Conservation (phyloP, 106 monocot species). For the Apostasia shenzhenica region DNA sequence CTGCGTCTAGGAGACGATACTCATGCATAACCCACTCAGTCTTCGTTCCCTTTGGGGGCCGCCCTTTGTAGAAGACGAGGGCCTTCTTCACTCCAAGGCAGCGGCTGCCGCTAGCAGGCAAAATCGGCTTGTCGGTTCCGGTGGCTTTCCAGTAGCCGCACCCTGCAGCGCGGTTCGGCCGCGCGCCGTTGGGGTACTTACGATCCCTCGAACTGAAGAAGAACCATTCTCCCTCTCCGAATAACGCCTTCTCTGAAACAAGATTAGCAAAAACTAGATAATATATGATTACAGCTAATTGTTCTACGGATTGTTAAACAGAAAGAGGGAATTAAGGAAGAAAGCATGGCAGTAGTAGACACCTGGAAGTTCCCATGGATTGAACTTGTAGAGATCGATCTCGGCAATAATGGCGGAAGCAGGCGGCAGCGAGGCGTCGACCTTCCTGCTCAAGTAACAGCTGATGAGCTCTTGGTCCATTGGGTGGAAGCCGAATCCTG, state of each 20-base stretch:
- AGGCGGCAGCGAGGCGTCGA: background rate
- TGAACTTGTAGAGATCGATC: conserved; percentile 14
- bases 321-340: background rate
- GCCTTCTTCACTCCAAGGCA: conserved; percentile 47
- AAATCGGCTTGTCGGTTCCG: conserved; percentile 34
- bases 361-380: conserved; percentile 11
- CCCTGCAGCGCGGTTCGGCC: conserved; percentile 26
- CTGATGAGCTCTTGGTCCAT: conserved; percentile 19
- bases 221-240: conserved; percentile 45
- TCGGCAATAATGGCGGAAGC: conserved; percentile 6
- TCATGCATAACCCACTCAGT: conserved; percentile 82
- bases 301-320: background rate
- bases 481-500: conserved; percentile 9
- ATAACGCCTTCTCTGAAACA: conserved; percentile 24
- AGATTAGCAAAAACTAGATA: background rate
- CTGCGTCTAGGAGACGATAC: conserved; percentile 29
- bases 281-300: background rate
- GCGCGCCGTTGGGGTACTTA: conserved; percentile 26
- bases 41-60: conserved; percentile 33
- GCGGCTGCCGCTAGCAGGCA: conserved; percentile 3
- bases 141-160: conserved; percentile 32
- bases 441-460: conserved; percentile 17
- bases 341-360: background rate
- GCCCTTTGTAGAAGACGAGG: conserved; percentile 32
- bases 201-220: conserved; percentile 31